Conservation (phyloP, 2,329 filamentous ascomycete species). For the Epichloe scottii region DNA sequence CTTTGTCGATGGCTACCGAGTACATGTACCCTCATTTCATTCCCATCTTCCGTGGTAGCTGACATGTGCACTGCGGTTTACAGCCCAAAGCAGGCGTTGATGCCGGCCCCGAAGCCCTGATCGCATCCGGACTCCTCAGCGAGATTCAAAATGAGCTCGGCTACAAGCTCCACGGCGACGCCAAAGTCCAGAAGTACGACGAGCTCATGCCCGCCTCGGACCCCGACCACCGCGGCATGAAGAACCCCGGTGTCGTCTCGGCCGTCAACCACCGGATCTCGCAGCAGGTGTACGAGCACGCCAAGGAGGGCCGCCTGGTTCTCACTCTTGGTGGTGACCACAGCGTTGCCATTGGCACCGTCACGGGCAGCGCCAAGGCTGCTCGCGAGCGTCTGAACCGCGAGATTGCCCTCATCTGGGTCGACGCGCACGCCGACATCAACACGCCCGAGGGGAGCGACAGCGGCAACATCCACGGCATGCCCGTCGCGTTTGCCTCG, state of each 20-base stretch:
- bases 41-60: too few relatives aligned
- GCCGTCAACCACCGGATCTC: slow-evolving; percentile 71
- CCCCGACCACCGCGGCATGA: slow-evolving; percentile 81
- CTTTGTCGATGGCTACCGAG: neutral
- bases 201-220: slow-evolving; percentile 60
- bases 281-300: slow-evolving; percentile 78
- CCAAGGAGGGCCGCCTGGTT: slow-evolving; percentile 70
- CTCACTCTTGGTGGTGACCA: slow-evolving; percentile 94
- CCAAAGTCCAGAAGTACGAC: slow-evolving; percentile 68
- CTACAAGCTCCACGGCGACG: slow-evolving; percentile 78
- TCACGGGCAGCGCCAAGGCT: slow-evolving; percentile 77
- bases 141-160: slow-evolving; percentile 76
- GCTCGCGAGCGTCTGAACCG: slow-evolving; percentile 67
- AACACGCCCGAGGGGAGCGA: slow-evolving; percentile 86
- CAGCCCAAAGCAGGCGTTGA: slow-evolving; percentile 88
- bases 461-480: slow-evolving; percentile 93
- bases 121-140: slow-evolving; percentile 72
- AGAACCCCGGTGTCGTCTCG: slow-evolving; percentile 77
- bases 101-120: slow-evolving; percentile 76
- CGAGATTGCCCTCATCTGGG: slow-evolving; percentile 95
- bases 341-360: slow-evolving; percentile 87
- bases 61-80: neutral
- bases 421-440: slow-evolving; percentile 96
- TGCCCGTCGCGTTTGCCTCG: slow-evolving; percentile 88
- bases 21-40: too few relatives aligned